Evolutionary conservation across 331 rosid species (phyloP).

Genomic region (Stylosanthes scabra): DNA sequence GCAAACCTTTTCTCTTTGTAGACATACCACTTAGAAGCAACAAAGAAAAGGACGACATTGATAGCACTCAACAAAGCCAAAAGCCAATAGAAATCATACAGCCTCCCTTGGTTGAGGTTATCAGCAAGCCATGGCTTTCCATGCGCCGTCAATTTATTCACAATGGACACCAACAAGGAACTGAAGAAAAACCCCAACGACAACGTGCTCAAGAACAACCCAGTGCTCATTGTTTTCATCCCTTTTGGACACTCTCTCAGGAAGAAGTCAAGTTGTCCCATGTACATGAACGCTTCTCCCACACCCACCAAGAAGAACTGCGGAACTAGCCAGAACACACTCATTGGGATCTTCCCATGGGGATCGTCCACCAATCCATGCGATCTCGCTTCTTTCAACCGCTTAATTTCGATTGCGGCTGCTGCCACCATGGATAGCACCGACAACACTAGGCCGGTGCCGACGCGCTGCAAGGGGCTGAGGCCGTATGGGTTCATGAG

Average conservation of each 20-base stretch:
- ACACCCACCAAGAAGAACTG: slow-evolving; percentile 80
- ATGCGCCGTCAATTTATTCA: slow-evolving; percentile 61
- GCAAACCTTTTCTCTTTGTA: slow-evolving; percentile 85
- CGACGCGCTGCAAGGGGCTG: slow-evolving; percentile 82
- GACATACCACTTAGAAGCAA: slow-evolving; percentile 80
- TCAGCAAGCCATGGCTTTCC: slow-evolving; percentile 76
- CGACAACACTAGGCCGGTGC: slow-evolving; percentile 75
- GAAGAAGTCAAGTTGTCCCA: slow-evolving; percentile 87
- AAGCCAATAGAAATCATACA: slow-evolving; percentile 83
- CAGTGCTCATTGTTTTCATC: slow-evolving; percentile 96
- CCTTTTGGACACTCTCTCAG: slow-evolving; percentile 89
- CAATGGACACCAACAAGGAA: slow-evolving; percentile 68
- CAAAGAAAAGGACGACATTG: slow-evolving; percentile 60
- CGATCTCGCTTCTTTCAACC: slow-evolving; percentile 50
- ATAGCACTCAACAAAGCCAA: slow-evolving; percentile 67
- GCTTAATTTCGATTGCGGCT: slow-evolving; percentile 67
- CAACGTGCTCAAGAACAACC: slow-evolving; percentile 83
- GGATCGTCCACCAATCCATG: slow-evolving; percentile 42
- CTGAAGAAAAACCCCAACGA: slow-evolving; percentile 82
- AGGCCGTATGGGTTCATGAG: slow-evolving; percentile 77
- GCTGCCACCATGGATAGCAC: slow-evolving; percentile 71
- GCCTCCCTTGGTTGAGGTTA: slow-evolving; percentile 81
- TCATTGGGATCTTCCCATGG: slow-evolving; percentile 47
- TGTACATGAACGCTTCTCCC: slow-evolving; percentile 85
- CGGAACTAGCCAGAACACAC: slow-evolving; percentile 83